These are phyloP conservation scores for Articulospora tetracladia DNA, from an alignment of 495 filamentous ascomycete genomes.

Conservation along the genomic window DNA sequence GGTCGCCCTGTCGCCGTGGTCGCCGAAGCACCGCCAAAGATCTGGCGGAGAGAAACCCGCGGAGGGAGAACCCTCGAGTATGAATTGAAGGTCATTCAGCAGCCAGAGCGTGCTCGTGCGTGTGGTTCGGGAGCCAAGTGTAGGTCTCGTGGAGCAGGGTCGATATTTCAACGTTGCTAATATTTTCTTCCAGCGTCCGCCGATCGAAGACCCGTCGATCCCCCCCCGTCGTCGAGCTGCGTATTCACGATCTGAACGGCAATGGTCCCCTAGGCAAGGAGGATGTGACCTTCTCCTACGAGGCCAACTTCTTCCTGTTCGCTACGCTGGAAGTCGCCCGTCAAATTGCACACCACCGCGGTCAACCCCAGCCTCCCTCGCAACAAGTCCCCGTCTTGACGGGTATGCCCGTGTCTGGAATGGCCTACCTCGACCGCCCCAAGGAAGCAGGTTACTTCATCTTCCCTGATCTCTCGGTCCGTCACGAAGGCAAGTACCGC, in stretches of 20 bases:
- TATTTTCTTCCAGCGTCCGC: constrained; percentile 68
- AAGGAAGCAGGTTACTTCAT: constrained; percentile 93
- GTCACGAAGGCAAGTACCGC: constrained; percentile 89
- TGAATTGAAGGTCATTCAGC: constrained; percentile 81
- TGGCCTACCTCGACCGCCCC: constrained; percentile 94
- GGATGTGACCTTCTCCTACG: constrained; percentile 90
- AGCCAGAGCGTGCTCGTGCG: constrained; percentile 91
- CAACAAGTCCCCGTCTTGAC: constrained; percentile 77
- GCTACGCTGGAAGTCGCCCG: constrained; percentile 86
- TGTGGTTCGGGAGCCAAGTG: constrained; percentile 95
- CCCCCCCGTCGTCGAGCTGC: constrained; percentile 95
- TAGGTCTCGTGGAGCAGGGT: constrained; percentile 39
- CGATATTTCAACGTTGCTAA: constrained; percentile 5
- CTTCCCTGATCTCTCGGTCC: constrained; percentile 94
- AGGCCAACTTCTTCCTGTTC: constrained; percentile 97
- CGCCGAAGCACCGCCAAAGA: neutral
- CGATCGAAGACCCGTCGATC: constrained; percentile 94
- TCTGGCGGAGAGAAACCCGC: neutral
- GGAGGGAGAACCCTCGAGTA: constrained; percentile 75
- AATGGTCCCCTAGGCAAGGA: constrained; percentile 31
- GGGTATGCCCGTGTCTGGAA: constrained; percentile 92
- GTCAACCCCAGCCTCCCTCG: constrained; percentile 57
- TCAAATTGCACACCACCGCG: constrained; percentile 77
- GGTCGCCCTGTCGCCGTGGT: neutral
- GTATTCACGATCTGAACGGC: constrained; percentile 76